A percentile compares a stretch with the other conserved stretches of the same genome.
Conservation (phyloP, 495 filamentous ascomycete genomes). For the Penicillium cataractarum region DNA sequence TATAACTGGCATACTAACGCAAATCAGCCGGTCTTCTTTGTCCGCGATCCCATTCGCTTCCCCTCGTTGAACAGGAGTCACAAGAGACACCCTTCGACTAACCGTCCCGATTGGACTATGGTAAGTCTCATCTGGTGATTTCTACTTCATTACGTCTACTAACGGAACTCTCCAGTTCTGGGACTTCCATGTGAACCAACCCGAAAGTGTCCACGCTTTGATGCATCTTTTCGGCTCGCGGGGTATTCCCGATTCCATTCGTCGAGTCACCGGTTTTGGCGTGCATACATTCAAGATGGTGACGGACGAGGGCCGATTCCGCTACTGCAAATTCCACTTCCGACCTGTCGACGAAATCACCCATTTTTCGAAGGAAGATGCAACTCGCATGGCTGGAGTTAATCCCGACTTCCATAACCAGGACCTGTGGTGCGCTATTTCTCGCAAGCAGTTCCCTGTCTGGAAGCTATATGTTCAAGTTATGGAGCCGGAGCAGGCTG, state of each 20-base stretch:
- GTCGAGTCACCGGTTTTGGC: constrained; percentile 67
- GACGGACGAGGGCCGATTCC: constrained; percentile 54
- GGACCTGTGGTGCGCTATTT: constrained; percentile 44
- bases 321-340: constrained; percentile 68
- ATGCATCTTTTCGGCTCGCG: constrained; percentile 71
- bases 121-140: constrained; percentile 14
- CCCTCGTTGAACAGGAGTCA: constrained; percentile 55
- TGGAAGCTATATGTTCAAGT: constrained; percentile 47
- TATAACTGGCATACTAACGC: not conserved
- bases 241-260: constrained; percentile 63
- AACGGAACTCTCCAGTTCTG: constrained; percentile 48
- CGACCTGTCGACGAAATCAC: constrained; percentile 61
- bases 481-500: constrained; percentile 48
- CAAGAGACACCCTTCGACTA: constrained; percentile 52
- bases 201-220: constrained; percentile 60
- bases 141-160: not conserved
- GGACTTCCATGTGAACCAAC: constrained; percentile 48
- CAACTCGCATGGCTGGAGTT: constrained; percentile 53
- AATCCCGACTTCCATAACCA: constrained; percentile 43
- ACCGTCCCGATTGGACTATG: constrained; percentile 54
- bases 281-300: constrained; percentile 70
- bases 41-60: constrained; percentile 59
- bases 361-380: constrained; percentile 57
- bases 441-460: constrained; percentile 31
- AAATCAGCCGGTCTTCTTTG: constrained; percentile 52